Percentiles rank a stretch among this genome's conserved stretches.
These are phyloP conservation scores for Pichia norvegensis DNA, from an alignment of 1,139 yeast species.

Conservation along the genomic window DNA sequence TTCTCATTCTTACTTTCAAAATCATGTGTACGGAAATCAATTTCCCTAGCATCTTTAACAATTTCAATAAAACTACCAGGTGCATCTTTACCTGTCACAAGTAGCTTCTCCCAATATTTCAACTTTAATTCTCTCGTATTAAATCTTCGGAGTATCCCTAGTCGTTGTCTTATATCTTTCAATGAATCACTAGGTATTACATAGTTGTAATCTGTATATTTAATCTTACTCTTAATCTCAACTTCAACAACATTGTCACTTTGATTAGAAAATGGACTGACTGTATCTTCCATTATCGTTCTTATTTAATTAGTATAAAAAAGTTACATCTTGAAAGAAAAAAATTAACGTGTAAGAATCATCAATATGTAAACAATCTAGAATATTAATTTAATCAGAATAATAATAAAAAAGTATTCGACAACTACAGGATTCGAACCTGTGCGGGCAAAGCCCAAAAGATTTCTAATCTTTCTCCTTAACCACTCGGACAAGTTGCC, in stretches of 20 bases:
- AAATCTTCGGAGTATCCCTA: conserved; percentile 3
- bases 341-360: not conserved
- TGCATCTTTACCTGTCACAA: conserved; percentile 7
- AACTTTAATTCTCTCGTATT: not conserved
- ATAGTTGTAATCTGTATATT: conserved; percentile 7
- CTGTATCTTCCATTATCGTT: not conserved
- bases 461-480: conserved; percentile 37
- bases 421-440: conserved; percentile 36
- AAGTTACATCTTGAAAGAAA: not conserved
- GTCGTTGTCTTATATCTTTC: conserved; percentile 3
- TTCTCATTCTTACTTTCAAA: conserved; percentile 1
- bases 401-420: conserved; percentile 13
- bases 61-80: conserved; percentile 9
- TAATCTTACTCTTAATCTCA: conserved; percentile 1
- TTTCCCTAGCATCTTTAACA: not conserved
- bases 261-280: not conserved
- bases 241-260: not conserved
- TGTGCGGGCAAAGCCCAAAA: conserved; percentile 36
- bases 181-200: not conserved
- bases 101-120: conserved; percentile 9
- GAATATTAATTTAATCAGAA: not conserved
- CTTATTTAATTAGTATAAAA: not conserved
- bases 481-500: conserved; percentile 33
- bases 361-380: not conserved
- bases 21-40: conserved; percentile 7